phyloP scores from a whole-genome alignment of 805 yeast genomes.

The Starmerella davenportii region DNA sequence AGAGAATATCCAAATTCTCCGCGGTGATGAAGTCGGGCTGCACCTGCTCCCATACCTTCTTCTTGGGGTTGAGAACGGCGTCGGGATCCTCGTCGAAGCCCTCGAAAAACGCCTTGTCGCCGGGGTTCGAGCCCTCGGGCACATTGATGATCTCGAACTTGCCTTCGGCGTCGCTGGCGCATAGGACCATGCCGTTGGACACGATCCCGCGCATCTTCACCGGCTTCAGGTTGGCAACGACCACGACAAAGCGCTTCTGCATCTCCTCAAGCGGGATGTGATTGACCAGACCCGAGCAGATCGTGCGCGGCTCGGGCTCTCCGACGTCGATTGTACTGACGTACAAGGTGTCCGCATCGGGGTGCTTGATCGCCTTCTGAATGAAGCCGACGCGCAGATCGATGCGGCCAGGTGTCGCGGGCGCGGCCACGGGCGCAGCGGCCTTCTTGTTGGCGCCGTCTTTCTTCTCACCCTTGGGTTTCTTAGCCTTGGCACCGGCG shows the following conservation, averaged over 20 bases:
- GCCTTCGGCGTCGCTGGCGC: conserved; percentile 46
- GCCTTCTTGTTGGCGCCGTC: conserved; percentile 34
- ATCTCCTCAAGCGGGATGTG: conserved; percentile 78
- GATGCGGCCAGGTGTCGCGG: conserved; percentile 48
- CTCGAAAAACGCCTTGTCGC: conserved; percentile 92
- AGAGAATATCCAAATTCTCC: conserved; percentile 58
- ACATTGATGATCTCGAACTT: conserved; percentile 86
- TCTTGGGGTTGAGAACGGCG: conserved; percentile 87
- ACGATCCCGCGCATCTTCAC: conserved; percentile 96
- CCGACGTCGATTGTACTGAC: conserved; percentile 95
- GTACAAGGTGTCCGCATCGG: conserved; percentile 91
- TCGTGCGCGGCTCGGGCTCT: conserved; percentile 93
- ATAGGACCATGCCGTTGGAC: conserved; percentile 90
- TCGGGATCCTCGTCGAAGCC: conserved; percentile 80
- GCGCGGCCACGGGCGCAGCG: conserved; percentile 31
- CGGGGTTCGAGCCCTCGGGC: conserved; percentile 81
- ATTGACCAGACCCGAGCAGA: conserved; percentile 90
- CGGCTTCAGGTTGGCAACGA: conserved; percentile 91
- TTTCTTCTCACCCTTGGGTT: conserved; percentile 21
- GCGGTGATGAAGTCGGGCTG: conserved; percentile 83
- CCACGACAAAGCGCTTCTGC: conserved; percentile 84
- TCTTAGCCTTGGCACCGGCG: conserved; percentile 7
- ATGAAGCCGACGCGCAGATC: conserved; percentile 93
- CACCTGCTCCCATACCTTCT: conserved; percentile 89
- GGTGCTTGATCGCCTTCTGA: conserved; percentile 91